Percentiles rank a stretch among this genome's conserved stretches.
phyloP scores from a whole-genome alignment of 208 protist species.

The Crithidia bombi region DNA sequence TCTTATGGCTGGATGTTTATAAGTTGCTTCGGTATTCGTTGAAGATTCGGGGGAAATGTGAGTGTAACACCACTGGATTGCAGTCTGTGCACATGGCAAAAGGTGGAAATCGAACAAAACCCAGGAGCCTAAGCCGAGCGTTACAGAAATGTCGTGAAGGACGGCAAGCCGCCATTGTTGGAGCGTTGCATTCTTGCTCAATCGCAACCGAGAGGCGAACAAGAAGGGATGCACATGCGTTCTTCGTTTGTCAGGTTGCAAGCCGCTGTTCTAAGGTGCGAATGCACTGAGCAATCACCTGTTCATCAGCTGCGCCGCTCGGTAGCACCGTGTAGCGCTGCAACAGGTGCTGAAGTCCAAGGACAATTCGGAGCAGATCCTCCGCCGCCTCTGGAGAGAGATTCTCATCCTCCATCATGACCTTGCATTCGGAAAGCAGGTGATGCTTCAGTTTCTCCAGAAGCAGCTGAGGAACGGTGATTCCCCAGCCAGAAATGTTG shows the following conservation, averaged over 20 bases:
- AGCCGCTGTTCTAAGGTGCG: conserved; percentile 14
- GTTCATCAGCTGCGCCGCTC: conserved; percentile 31
- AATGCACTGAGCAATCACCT: conserved; percentile 17
- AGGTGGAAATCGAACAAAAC: background rate
- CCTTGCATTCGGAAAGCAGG: conserved; percentile 30
- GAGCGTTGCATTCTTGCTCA: too few species aligned
- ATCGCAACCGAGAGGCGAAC: too few species aligned
- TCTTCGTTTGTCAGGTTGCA: background rate
- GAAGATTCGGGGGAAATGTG: background rate
- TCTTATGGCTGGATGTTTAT: too few species aligned
- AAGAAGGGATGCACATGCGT: too few species aligned
- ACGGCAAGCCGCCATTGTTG: too few species aligned
- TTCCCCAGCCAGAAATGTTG: conserved; percentile 48
- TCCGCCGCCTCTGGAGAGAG: conserved; percentile 11
- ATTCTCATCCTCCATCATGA: background rate
- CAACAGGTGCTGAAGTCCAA: conserved; percentile 40
- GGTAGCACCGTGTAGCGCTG: conserved; percentile 49
- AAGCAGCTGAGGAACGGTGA: conserved; percentile 44
- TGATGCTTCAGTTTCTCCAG: conserved; percentile 56
- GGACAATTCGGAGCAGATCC: conserved; percentile 24
- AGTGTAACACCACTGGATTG: background rate
- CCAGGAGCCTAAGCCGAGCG: too few species aligned
- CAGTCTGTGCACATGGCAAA: background rate
- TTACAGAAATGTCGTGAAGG: too few species aligned
- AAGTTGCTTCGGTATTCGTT: background rate